phyloP scores from a whole-genome alignment of 768 basidiomycete genomes.

The Auriscalpium vulgare region DNA sequence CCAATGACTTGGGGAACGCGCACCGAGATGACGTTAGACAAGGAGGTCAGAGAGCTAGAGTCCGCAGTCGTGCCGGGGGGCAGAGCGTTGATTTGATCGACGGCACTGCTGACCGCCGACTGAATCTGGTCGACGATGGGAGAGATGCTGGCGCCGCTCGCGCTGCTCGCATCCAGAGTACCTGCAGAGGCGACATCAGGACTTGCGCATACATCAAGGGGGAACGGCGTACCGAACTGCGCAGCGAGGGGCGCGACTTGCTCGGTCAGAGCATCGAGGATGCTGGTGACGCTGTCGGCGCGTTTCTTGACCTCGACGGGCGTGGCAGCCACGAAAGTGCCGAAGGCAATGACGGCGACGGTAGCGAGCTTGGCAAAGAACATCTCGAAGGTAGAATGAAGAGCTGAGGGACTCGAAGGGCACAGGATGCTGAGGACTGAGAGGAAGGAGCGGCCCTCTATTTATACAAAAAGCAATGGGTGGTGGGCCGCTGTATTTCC shows the following conservation, averaged over 20 bases:
- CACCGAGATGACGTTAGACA: neutral
- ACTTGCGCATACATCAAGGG: neutral
- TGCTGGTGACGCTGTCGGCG: neutral
- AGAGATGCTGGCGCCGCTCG: neutral
- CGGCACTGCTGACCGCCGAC: neutral
- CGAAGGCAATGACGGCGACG: constrained; percentile 1
- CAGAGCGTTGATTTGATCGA: neutral
- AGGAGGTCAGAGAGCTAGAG: neutral
- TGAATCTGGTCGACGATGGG: neutral
- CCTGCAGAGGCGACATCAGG: neutral
- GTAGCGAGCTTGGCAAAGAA: constrained; percentile 4
- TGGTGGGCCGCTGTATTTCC: no score
- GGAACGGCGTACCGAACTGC: neutral
- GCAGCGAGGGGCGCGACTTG: neutral
- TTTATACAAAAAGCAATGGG: no score
- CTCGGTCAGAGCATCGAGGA: neutral
- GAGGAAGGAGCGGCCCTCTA: no score
- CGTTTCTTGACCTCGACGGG: neutral
- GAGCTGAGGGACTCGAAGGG: neutral
- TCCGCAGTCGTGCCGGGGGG: neutral
- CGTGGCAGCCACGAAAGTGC: constrained; percentile 1
- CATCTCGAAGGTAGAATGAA: neutral
- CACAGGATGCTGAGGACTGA: no score
- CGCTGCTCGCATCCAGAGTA: neutral
- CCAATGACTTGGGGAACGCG: neutral